A percentile compares a stretch with the other conserved stretches of the same genome.
Evolutionary conservation across 345 rosid genomes (phyloP).

Genomic region (Eucalyptus pauciflora): DNA sequence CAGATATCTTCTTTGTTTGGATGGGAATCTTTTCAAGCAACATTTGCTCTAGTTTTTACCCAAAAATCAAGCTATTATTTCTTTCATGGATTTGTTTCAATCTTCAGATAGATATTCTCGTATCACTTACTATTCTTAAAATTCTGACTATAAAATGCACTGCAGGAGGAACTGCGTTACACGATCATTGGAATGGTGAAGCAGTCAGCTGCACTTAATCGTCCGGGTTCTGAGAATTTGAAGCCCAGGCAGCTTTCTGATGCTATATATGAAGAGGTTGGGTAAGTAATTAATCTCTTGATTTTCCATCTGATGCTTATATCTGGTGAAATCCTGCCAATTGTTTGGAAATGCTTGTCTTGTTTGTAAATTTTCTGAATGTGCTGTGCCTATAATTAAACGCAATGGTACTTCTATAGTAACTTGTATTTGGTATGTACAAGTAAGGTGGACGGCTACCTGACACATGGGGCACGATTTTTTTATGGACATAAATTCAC

Average conservation of each 20-base stretch:
- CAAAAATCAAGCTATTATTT: neutral
- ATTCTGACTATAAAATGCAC: neutral
- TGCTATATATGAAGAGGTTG: constrained; percentile 70
- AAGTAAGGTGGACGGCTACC: neutral
- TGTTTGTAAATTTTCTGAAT: neutral
- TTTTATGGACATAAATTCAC: neutral
- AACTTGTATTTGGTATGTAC: neutral
- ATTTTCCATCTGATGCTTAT: neutral
- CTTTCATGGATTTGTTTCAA: neutral
- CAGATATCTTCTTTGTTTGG: neutral
- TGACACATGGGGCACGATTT: neutral
- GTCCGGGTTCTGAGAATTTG: constrained; percentile 48
- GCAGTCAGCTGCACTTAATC: constrained; percentile 51
- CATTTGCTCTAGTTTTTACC: neutral
- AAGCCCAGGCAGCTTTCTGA: constrained; percentile 88
- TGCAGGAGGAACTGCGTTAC: constrained; percentile 69
- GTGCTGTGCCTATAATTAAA: neutral
- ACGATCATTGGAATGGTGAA: constrained; percentile 49
- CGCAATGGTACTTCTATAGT: neutral
- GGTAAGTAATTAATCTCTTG: constrained; percentile 24
- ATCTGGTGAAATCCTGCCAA: neutral
- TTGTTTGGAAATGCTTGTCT: neutral
- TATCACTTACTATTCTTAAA: neutral
- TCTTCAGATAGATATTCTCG: neutral
- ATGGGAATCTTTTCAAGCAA: neutral